Evolutionary conservation across 2,329 filamentous ascomycete species (phyloP), one percentile per base, ranked within the genome.

Genomic region (Aspergillus sp.): DNA sequence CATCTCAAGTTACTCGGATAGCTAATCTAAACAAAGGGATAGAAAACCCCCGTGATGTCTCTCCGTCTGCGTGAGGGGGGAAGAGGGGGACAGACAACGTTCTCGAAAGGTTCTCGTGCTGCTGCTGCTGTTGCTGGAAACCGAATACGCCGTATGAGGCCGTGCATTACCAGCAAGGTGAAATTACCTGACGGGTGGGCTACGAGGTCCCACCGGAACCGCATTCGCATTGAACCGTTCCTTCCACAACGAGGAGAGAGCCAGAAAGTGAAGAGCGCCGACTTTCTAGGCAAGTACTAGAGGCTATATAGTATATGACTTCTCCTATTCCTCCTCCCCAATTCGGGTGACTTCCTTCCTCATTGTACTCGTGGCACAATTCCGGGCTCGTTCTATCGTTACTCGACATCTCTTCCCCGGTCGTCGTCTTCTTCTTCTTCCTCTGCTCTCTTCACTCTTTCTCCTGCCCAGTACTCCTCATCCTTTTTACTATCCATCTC

Each of bases 381-480:
- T 10, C 53, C n/a, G 25, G 25, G 25, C 53, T 55, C 53, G 53
- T 55, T 50, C 36, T 21, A 42, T 44, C 17, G 32, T 36, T 36
- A 36, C 32, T 36, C 10, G 5, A 17, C 23, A 30, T 30, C 47
- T n/a, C 41, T 38, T 51, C 56, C 36, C 36, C 38, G 19, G 17
- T 32, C 8, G 11, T 50, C 54, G 36, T 50, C 47, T 39, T 21
- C 32, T 50, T 50, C 21, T 42, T 39, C 54, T 49, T 52, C 58
- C 36, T 59, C 57, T 36, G 39, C 55, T 61, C 32, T 44, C 27
- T 47, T 17, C 11, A 47, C 54, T 32, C n/a, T 17, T 50, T 59
- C 48, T 41, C 42, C 48, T 30, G 55, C 38, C 51, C 41, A 48
- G 44, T 59, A 23, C 25, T 49, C 15, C 39, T 44, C 42, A 56